These are phyloP conservation scores for Acer negundo DNA, from an alignment of 345 rosid species.

Conservation along the genomic window DNA sequence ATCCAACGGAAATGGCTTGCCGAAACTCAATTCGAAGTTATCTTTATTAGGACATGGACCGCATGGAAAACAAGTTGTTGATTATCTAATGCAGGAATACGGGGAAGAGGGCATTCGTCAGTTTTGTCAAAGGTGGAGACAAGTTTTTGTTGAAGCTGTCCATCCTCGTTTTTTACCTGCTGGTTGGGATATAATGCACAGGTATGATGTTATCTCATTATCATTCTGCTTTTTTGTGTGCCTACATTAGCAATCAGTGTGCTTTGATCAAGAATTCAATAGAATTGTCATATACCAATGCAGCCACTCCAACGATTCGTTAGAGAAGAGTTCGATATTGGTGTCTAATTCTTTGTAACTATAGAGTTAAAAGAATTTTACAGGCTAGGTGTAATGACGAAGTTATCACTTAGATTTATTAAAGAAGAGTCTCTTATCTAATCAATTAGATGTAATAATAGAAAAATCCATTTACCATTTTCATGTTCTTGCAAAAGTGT, in stretches of 20 bases:
- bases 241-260: background rate
- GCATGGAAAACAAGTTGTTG: conserved; percentile 88
- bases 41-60: conserved; percentile 97
- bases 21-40: conserved; percentile 57
- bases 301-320: background rate
- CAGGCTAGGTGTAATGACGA: background rate
- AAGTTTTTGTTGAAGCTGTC: conserved; percentile 78
- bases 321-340: background rate
- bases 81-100: conserved; percentile 52
- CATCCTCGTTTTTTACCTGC: conserved; percentile 82
- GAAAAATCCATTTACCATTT: background rate
- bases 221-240: background rate
- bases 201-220: conserved; percentile 35
- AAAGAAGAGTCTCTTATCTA: background rate
- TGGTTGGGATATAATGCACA: conserved; percentile 92
- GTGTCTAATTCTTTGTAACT: background rate
- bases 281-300: background rate
- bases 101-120: conserved; percentile 77
- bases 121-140: conserved; percentile 95
- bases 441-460: background rate
- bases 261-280: background rate
- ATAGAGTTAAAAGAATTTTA: background rate
- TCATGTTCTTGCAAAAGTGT: background rate
- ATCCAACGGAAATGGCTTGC: conserved; percentile 30
- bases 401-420: background rate